Evolutionary conservation across 2,329 filamentous ascomycete genomes (phyloP).

Genomic region (Ceratocystis ficicola): DNA sequence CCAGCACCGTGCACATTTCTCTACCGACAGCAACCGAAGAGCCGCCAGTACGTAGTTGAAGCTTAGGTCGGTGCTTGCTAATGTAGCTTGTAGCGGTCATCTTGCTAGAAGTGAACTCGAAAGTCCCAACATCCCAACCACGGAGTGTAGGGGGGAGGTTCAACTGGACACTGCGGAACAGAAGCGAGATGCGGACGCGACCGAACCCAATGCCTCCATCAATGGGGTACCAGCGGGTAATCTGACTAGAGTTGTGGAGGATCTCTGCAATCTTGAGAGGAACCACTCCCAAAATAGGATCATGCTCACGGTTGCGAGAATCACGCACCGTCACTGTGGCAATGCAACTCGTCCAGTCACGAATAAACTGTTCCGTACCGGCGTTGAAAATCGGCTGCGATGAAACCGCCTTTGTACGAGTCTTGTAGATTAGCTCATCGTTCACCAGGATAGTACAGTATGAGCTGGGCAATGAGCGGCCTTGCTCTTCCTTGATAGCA

Average conservation of each 20-base stretch:
- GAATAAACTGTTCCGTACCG: conserved; percentile 81
- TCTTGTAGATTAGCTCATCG: conserved; percentile 82
- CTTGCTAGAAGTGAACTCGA: conserved; percentile 65
- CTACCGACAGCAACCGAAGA: conserved; percentile 49
- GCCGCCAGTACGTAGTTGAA: conserved; percentile 73
- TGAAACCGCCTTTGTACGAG: conserved; percentile 84
- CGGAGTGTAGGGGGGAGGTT: conserved; percentile 72
- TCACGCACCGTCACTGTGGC: conserved; percentile 83
- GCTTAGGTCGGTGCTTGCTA: conserved; percentile 55
- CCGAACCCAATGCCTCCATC: conserved; percentile 91
- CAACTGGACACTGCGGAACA: conserved; percentile 84
- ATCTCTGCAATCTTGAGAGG: conserved; percentile 78
- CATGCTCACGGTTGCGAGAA: conserved; percentile 78
- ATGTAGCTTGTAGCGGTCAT: conserved; percentile 54
- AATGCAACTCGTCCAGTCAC: conserved; percentile 82
- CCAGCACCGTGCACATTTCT: conserved; percentile 11
- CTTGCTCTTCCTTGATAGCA: conserved; percentile 74
- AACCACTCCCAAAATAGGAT: conserved; percentile 85
- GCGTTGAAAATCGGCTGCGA: conserved; percentile 96
- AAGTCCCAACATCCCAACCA: conserved; percentile 91
- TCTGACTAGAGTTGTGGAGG: conserved; percentile 74
- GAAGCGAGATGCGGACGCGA: conserved; percentile 71
- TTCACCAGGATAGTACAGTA: conserved; percentile 91
- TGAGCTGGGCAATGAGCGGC: conserved; percentile 67
- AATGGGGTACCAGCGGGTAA: conserved; percentile 88